These are phyloP conservation scores for Cyclanthera cordifolia DNA, from an alignment of 306 rosid genomes.

Conservation along the genomic window DNA sequence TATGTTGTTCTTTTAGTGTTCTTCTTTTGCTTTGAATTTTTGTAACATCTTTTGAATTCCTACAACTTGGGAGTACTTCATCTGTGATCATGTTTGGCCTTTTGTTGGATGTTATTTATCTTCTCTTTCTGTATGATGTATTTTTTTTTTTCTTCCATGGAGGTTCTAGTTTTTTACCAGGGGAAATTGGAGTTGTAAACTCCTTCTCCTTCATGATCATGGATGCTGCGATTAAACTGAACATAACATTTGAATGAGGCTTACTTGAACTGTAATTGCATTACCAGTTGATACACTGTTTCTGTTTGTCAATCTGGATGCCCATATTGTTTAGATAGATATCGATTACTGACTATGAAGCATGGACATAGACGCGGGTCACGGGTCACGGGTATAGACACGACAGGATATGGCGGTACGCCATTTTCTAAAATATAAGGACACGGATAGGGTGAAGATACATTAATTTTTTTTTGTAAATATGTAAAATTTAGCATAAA, in stretches of 20 bases:
- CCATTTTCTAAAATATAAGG: too few species aligned
- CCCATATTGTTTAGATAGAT: not conserved
- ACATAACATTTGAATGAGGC: not conserved
- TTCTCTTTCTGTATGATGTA: not conserved
- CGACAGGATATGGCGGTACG: too few species aligned
- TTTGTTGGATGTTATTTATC: not conserved
- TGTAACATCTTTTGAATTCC: not conserved
- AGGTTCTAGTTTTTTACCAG: not conserved
- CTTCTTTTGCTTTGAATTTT: not conserved
- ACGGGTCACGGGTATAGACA: too few species aligned
- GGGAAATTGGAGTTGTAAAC: not conserved
- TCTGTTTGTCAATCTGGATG: not conserved
- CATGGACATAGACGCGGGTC: too few species aligned
- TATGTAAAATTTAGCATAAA: too few species aligned
- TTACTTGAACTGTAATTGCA: not conserved
- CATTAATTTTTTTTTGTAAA: too few species aligned
- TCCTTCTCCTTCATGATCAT: not conserved
- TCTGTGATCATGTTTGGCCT: not conserved
- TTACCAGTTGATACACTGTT: not conserved
- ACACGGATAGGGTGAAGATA: too few species aligned
- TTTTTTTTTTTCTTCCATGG: not conserved
- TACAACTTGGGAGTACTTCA: not conserved
- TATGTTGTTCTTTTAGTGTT: not conserved
- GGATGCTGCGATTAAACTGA: not conserved
- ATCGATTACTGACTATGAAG: too few species aligned